A percentile compares a stretch with the other conserved stretches of the same genome.
phyloP scores from a whole-genome alignment of 257 asterid genomes.

The Scutellaria baicalensis region DNA sequence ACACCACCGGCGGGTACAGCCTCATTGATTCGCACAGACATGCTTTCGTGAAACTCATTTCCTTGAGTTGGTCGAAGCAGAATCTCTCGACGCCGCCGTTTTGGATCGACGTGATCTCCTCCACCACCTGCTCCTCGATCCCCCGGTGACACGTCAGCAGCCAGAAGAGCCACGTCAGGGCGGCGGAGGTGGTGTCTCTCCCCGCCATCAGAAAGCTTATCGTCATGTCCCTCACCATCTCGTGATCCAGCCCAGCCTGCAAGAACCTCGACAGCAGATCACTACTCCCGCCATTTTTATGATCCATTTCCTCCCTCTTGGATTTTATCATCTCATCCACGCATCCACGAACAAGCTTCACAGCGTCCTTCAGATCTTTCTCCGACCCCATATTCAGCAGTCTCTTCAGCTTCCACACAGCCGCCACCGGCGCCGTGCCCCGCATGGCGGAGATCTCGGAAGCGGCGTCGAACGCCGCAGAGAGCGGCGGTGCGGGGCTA shows the following conservation, averaged over 20 bases:
- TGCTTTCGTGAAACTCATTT: constrained; percentile 42
- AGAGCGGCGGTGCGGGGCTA: constrained; percentile 28
- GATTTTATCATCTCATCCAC: constrained; percentile 31
- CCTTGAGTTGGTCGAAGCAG: constrained; percentile 31
- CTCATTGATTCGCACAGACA: constrained; percentile 73
- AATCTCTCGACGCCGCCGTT: neutral
- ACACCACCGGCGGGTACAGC: constrained; percentile 93
- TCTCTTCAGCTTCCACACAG: constrained; percentile 53
- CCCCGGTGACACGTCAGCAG: constrained; percentile 30
- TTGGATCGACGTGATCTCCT: constrained; percentile 13
- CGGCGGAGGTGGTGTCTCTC: constrained; percentile 60
- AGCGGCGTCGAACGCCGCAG: constrained; percentile 54
- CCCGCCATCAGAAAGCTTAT: constrained; percentile 54
- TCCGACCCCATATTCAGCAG: constrained; percentile 46
- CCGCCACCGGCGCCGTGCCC: constrained; percentile 37
- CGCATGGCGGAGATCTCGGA: constrained; percentile 47
- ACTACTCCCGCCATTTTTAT: neutral
- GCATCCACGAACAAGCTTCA: constrained; percentile 25
- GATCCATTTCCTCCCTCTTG: constrained; percentile 13
- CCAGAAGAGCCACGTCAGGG: constrained; percentile 63
- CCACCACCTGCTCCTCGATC: constrained; percentile 25
- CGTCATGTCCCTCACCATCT: constrained; percentile 39
- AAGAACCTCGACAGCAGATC: constrained; percentile 46
- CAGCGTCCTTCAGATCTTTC: constrained; percentile 36
- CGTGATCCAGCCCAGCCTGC: constrained; percentile 31